A percentile compares a stretch with the other conserved stretches of the same genome.
phyloP scores from a whole-genome alignment of 73 alveolate genomes.

The Paramecium octaurelia region DNA sequence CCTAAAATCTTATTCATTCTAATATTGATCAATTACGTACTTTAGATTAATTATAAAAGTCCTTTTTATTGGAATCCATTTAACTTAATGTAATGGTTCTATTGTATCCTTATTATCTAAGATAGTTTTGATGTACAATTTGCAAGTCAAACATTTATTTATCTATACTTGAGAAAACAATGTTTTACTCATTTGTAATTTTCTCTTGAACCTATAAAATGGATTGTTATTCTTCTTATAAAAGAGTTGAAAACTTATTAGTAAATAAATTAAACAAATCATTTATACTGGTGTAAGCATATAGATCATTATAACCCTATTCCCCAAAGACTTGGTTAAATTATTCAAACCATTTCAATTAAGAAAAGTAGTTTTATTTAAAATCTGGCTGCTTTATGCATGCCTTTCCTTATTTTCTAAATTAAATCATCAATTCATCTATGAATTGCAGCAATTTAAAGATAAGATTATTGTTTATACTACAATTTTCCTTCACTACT shows the following conservation, averaged over 20 bases:
- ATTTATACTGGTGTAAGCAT: not conserved
- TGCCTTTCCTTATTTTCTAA: conserved; percentile 28
- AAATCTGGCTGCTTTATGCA: not conserved
- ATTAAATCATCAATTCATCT: not conserved
- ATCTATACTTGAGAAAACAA: conserved; percentile 25
- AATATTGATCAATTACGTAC: not conserved
- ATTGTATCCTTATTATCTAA: conserved; percentile 23
- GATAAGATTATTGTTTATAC: not conserved
- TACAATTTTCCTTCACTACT: conserved; percentile 13
- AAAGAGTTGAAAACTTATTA: not conserved
- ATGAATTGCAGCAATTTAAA: not conserved
- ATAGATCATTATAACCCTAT: not conserved
- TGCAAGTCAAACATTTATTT: conserved; percentile 13
- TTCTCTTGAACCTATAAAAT: not conserved
- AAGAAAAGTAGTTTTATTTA: not conserved
- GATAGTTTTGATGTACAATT: not conserved
- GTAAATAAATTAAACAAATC: conserved; percentile 29
- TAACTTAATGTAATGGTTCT: conserved; percentile 10
- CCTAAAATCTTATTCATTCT: conserved; percentile 36
- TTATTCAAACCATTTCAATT: conserved; percentile 28
- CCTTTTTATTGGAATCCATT: conserved; percentile 17
- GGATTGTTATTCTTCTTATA: not conserved
- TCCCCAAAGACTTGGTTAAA: not conserved
- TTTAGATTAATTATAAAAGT: not conserved
- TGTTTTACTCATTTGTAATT: not conserved